Evolutionary conservation across 306 rosid genomes (phyloP).

Genomic region (Calophaca sinica): DNA sequence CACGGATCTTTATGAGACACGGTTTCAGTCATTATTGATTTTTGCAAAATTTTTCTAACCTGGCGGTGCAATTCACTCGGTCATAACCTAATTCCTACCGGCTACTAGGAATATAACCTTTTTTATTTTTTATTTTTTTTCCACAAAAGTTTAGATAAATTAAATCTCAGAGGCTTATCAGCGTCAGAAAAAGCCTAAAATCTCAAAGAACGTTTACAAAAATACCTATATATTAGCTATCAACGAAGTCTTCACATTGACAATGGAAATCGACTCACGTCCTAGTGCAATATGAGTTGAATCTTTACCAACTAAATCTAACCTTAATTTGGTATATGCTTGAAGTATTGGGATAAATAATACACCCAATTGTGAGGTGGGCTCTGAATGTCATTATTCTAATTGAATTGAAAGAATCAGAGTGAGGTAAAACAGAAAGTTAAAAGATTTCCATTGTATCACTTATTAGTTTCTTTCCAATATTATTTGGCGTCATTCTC

Average conservation of each 20-base stretch:
- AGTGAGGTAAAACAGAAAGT: not conserved
- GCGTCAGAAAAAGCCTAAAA: too few species aligned
- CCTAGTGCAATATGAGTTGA: too few species aligned
- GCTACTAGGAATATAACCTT: not conserved
- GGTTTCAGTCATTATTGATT: constrained; percentile 14
- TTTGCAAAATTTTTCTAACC: not conserved
- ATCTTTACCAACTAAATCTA: too few species aligned
- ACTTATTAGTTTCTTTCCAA: not conserved
- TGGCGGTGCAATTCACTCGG: constrained; percentile 12
- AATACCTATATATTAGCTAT: too few species aligned
- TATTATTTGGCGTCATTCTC: not conserved
- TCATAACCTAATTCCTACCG: not conserved
- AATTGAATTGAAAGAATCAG: not conserved
- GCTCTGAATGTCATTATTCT: constrained; percentile 13
- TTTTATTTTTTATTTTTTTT: too few species aligned
- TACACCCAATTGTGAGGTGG: not conserved
- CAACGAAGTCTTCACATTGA: too few species aligned
- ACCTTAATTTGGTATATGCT: not conserved
- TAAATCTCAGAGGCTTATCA: too few species aligned
- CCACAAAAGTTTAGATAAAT: too few species aligned
- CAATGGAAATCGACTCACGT: too few species aligned
- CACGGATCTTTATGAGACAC: not conserved
- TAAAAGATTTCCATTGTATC: not conserved
- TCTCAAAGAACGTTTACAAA: too few species aligned
- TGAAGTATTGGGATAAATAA: not conserved